Evolutionary conservation across 1,139 yeast species (phyloP), one percentile per base, ranked within the genome.

Genomic region (Saccharomyces hybrid): DNA sequence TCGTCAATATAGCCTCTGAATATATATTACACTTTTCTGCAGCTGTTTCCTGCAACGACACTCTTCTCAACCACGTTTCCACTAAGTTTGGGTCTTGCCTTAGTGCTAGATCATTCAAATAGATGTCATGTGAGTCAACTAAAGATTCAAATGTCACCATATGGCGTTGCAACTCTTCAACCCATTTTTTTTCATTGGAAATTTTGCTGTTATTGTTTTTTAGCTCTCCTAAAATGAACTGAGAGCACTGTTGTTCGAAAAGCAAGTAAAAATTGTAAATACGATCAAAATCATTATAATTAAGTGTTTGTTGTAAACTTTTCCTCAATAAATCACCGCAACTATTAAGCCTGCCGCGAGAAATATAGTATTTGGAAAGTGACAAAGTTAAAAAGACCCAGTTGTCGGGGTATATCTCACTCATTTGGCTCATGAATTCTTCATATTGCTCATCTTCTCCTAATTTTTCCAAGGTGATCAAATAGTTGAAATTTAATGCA

Each of bases 51-150:
- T 26, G 16, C 1, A 85, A 61, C 0, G 73, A 73, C 1, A 81
- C 75, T 55, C 95, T 75, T 52, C 80, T 79, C 51, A 83, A 71
- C 97, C 97, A 90, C 55, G 77, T 78, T 46, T 77, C 78, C 5
- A 88, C 79, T 58, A 81, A 78, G 61, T 88, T 80, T 1, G 79
- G 72, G 61, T 86, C 80, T 59, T 82, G 86, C 49, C 87, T 77
- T 13, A 90, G 65, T 59, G 80, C 73, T 52, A 89, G 81, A 63
- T 88, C 93, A 63, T 80, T 88, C 6, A 87, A 63, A 50, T 83
- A 67, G 32, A 85, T 67, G 1, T 80, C 75, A 58, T 95, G 75
- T 7, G 78, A 66, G 25, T 78, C 75, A 59, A 88, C 70, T 31
- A 89, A 70, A 25, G 71, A 70, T 59, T 86, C 90, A 59, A 85